Evolutionary conservation across 2,329 filamentous ascomycete genomes (phyloP), one percentile per base, ranked within the genome.

Genomic region (Furcasterigmium sp.): DNA sequence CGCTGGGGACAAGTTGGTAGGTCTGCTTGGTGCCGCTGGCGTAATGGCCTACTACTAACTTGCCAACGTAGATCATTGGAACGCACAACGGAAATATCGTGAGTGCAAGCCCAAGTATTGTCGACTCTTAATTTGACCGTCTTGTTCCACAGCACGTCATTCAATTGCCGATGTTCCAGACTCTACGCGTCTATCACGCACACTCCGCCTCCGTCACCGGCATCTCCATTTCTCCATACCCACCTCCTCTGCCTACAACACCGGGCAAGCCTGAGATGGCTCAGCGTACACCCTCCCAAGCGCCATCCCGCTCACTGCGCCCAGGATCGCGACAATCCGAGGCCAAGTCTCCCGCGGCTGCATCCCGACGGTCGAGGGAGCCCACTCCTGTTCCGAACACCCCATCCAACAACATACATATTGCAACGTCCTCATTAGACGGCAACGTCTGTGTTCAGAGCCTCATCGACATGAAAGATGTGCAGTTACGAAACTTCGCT

Each of bases 51-150:
- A n/a, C n/a, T 13, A 41, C 51, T 62, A 51, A 53, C 47, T 65
- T 69, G 53, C 65, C 54, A 8, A 19, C 51, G 39, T 65, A 91
- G 87, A 85, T 96, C 49, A 74, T 95, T 54, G 93, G 91, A 52
- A 96, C 93, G 25, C 91, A 98, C 63, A 95, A 95, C 67, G 93
- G 93, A 56, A 95, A 93, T 57, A 91, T 97, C 56, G 89, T 94
- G 75, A 72, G 85, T 69, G n/a, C n/a, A n/a, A n/a, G n/a, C n/a
- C n/a, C n/a, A n/a, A n/a, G n/a, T n/a, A n/a, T n/a, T n/a, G n/a
- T n/a, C n/a, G n/a, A n/a, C n/a, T 43, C 20, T 8, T 14, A 39
- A 20, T 15, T 26, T 35, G 26, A 44, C 37, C 17, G 41, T 17
- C 2, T 13, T n/a, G 8, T 11, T 11, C 45, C 20, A 18, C 54